A percentile compares a stretch with the other conserved stretches of the same genome.
Conservation (phyloP, 2,329 filamentous ascomycete species). For the Ascochyta lentis region DNA sequence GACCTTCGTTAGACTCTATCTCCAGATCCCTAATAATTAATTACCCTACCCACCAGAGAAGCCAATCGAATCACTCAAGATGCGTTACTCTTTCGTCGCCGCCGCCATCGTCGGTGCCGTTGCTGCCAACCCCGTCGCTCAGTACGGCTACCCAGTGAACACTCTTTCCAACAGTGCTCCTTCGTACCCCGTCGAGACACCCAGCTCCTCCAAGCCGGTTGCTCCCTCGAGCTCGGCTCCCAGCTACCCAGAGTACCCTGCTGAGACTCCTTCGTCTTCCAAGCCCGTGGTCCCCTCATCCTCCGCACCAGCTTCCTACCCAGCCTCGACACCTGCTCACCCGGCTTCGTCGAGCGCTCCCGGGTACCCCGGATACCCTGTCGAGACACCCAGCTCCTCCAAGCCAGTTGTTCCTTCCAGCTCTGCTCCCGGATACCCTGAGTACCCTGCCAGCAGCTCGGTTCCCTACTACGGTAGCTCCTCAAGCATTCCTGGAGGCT, state of each 20-base stretch:
- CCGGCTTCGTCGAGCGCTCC: neutral
- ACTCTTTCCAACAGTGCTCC: constrained; percentile 7
- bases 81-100: constrained; percentile 43
- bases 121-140: constrained; percentile 34
- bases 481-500: neutral
- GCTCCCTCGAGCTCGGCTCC: constrained; percentile 4
- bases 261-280: constrained; percentile 12
- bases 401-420: constrained; percentile 7
- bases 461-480: neutral
- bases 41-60: constrained; percentile 16
- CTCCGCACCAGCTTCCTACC: constrained; percentile 10
- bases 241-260: constrained; percentile 7
- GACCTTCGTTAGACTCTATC: constrained; percentile 43
- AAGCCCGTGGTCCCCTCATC: constrained; percentile 1
- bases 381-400: neutral
- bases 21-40: constrained; percentile 36
- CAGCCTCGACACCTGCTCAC: constrained; percentile 5
- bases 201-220: constrained; percentile 2
- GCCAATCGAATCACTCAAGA: constrained; percentile 27
- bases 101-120: constrained; percentile 42
- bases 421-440: neutral
- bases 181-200: constrained; percentile 29
- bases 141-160: constrained; percentile 25
- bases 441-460: neutral
- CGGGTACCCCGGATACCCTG: constrained; percentile 1